These are phyloP conservation scores for Macrophomina phaseolina DNA, from an alignment of 2,329 filamentous ascomycete genomes.

Conservation along the genomic window DNA sequence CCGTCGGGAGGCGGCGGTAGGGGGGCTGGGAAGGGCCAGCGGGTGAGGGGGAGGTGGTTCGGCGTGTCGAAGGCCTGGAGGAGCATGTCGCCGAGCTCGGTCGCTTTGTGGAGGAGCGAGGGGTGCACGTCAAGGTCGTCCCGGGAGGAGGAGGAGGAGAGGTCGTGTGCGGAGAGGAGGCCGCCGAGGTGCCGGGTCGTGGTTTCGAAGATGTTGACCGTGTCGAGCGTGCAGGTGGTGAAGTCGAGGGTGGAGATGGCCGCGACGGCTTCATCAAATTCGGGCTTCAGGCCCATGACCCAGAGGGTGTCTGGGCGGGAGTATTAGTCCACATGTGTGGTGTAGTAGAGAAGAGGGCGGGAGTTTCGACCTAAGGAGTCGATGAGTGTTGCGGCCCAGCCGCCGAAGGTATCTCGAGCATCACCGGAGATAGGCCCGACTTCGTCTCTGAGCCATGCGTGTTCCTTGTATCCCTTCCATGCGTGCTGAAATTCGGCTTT, in stretches of 20 bases:
- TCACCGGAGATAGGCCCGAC: conserved; percentile 62
- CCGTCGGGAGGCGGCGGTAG: conserved; percentile 27
- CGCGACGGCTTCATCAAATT: conserved; percentile 79
- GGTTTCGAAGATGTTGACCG: conserved; percentile 92
- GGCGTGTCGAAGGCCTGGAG: conserved; percentile 36
- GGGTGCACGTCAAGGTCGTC: background rate
- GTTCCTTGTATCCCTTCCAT: conserved; percentile 65
- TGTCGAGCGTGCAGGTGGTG: conserved; percentile 67
- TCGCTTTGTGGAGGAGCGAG: conserved; percentile 29
- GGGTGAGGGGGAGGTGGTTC: conserved; percentile 45
- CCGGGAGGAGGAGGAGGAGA: conserved; percentile 1
- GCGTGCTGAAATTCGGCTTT: conserved; percentile 40
- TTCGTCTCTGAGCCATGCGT: conserved; percentile 70
- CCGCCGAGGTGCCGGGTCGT: conserved; percentile 56
- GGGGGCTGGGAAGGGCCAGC: conserved; percentile 38
- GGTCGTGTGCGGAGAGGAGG: conserved; percentile 29
- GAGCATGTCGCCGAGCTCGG: conserved; percentile 30
- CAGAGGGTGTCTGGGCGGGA: conserved; percentile 74
- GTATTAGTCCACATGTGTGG: background rate
- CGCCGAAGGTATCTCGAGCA: conserved; percentile 64
- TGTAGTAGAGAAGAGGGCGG: background rate
- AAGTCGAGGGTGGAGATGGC: conserved; percentile 80
- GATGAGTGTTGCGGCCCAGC: conserved; percentile 72
- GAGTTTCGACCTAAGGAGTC: conserved; percentile 47
- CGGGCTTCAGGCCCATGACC: conserved; percentile 80